Evolutionary conservation across 2,329 filamentous ascomycete genomes (phyloP), one percentile per base, ranked within the genome.

Genomic region (Hypoxylon sp.): DNA sequence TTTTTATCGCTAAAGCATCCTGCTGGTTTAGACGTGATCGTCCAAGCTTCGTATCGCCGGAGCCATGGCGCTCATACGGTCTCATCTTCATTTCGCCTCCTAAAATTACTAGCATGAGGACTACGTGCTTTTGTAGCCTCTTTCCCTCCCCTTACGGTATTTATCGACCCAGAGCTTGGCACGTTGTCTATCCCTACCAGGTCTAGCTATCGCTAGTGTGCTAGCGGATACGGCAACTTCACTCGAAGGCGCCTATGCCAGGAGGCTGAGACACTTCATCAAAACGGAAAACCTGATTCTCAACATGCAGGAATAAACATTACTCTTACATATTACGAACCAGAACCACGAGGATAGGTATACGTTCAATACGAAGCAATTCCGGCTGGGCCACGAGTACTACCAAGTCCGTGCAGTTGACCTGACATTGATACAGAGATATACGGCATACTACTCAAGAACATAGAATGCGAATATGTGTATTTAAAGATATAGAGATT

Each of bases 81-180:
- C 55, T 61, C 52, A 54, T 9, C 53, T 60, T 70, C 37, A 63
- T 59, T 24, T 63, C 58, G 26, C 37, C 57, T 58, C 44, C n/a
- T 33, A 51, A 55, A 44, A 57, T 66, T 57, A n/a, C 33, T 35
- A 50, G 55, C 47, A 14, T 42, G 2, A 14, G 31, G 26, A 33
- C 35, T 35, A 24, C 26, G 29, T 24, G 46, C 22, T 24, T 53
- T 48, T 62, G 24, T 54, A 39, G 19, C 22, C 29, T 47, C 24
- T 22, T 14, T 22, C 5, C 47, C 19, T 39, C 11, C 37, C 51
- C 47, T 35, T 61, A 17, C 46, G 37, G 37, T 14, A 47, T 22
- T 17, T 37, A 44, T 29, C 33, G 6, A 39, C 42, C 13, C 26
- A 3, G 26, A 51, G 42, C 17, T 35, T 51, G 11, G 26, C 10